Percentiles rank a stretch among this genome's conserved stretches.
Conservation (phyloP, 345 rosid species). For the Pistacia integerrima region DNA sequence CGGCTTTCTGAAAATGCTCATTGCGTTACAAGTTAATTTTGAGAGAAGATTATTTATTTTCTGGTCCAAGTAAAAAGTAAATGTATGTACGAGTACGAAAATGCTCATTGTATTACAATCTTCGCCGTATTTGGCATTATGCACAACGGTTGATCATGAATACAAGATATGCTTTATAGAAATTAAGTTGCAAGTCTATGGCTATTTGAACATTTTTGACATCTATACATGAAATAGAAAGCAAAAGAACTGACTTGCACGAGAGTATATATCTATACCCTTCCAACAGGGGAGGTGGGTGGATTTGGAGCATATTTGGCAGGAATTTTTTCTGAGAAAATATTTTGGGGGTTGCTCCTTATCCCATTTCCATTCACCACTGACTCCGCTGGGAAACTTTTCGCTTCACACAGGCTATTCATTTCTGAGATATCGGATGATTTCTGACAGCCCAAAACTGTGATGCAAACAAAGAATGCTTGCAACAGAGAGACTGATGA, state of each 20-base stretch:
- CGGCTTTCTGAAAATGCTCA: too few relatives aligned
- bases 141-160: slow-evolving; percentile 4
- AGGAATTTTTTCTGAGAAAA: slow-evolving; percentile 27
- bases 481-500: slow-evolving; percentile 60
- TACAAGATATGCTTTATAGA: neutral
- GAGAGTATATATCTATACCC: slow-evolving; percentile 42
- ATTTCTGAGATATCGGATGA: slow-evolving; percentile 35
- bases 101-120: neutral
- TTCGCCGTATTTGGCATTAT: neutral
- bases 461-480: slow-evolving; percentile 71
- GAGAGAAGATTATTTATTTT: neutral
- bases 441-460: slow-evolving; percentile 45
- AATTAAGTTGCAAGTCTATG: neutral
- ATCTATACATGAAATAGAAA: slow-evolving; percentile 14
- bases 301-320: slow-evolving; percentile 62
- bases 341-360: slow-evolving; percentile 14
- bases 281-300: slow-evolving; percentile 81
- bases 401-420: slow-evolving; percentile 17
- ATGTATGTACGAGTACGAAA: too few relatives aligned
- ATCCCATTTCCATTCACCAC: slow-evolving; percentile 16
- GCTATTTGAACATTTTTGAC: slow-evolving; percentile 5
- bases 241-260: slow-evolving; percentile 7
- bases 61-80: too few relatives aligned
- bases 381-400: slow-evolving; percentile 24
- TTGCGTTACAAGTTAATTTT: neutral